Evolutionary conservation across 1,284 basidiomycete species (phyloP).

Genomic region (Sparassis latifolia): DNA sequence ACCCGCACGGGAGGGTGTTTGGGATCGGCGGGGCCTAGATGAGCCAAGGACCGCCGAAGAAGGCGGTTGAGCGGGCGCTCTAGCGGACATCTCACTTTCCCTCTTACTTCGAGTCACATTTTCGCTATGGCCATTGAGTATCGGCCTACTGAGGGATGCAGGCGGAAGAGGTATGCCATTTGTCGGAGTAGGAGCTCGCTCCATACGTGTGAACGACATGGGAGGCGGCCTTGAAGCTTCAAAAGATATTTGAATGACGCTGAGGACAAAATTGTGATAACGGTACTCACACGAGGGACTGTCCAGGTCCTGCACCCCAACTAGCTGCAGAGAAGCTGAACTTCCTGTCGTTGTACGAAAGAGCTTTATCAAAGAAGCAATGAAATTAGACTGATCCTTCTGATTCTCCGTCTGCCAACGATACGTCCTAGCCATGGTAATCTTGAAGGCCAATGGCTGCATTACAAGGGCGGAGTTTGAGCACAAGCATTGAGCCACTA

Average conservation of each 20-base stretch:
- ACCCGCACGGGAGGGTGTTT: conserved; percentile 18
- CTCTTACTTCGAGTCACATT: conserved; percentile 10
- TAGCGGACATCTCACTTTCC: conserved; percentile 13
- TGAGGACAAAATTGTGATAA: conserved; percentile 1
- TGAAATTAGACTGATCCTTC: conserved; percentile 66
- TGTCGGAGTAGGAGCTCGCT: conserved; percentile 25
- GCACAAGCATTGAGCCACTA: not conserved
- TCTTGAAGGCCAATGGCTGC: conserved; percentile 51
- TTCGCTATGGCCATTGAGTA: conserved; percentile 17
- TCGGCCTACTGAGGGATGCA: conserved; percentile 18
- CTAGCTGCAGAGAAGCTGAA: conserved; percentile 41
- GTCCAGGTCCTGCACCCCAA: conserved; percentile 45
- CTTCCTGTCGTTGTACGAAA: conserved; percentile 57
- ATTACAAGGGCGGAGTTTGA: not conserved
- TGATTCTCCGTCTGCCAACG: conserved; percentile 79
- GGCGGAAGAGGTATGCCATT: conserved; percentile 22
- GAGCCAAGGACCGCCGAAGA: not conserved
- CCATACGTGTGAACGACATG: conserved; percentile 19
- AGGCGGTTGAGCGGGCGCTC: conserved; percentile 11
- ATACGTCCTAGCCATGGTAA: conserved; percentile 83
- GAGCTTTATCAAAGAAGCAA: conserved; percentile 63
- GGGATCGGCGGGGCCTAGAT: conserved; percentile 19
- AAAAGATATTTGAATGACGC: conserved; percentile 8
- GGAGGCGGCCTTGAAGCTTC: conserved; percentile 25
- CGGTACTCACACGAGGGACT: conserved; percentile 27